phyloP scores from a whole-genome alignment of 2,329 filamentous ascomycete species.

The Tolypocladium paradoxum region DNA sequence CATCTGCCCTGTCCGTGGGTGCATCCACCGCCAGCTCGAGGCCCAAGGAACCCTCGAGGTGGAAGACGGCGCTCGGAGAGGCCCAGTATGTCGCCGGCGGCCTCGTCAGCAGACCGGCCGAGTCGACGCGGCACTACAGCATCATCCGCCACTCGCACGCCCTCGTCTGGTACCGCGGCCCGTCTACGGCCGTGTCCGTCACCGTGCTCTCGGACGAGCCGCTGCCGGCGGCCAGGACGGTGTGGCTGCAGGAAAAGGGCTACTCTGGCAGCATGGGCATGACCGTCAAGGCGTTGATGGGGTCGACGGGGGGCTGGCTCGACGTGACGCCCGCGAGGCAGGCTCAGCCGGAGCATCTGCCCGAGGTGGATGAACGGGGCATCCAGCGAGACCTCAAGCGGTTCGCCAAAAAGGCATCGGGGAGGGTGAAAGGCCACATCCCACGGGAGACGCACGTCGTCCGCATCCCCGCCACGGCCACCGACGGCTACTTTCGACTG shows the following conservation, averaged over 20 bases:
- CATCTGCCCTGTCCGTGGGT: conserved; percentile 15
- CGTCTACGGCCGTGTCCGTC: conserved; percentile 51
- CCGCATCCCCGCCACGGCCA: conserved; percentile 50
- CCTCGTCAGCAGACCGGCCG: conserved; percentile 49
- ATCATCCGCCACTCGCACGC: conserved; percentile 56
- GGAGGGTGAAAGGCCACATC: conserved; percentile 33
- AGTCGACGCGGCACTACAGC: conserved; percentile 55
- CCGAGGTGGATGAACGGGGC: conserved; percentile 47
- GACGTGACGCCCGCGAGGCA: conserved; percentile 52
- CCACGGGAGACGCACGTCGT: conserved; percentile 54
- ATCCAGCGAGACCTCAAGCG: conserved; percentile 58
- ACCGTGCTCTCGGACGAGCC: conserved; percentile 51
- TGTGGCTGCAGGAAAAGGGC: conserved; percentile 60
- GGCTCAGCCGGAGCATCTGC: conserved; percentile 36
- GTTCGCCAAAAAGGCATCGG: conserved; percentile 47
- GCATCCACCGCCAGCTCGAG: not conserved
- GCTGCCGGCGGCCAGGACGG: conserved; percentile 43
- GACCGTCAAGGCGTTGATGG: conserved; percentile 51
- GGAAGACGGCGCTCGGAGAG: conserved; percentile 43
- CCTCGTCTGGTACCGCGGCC: conserved; percentile 56
- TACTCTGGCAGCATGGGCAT: conserved; percentile 60
- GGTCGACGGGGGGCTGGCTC: conserved; percentile 50
- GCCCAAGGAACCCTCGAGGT: conserved; percentile 16
- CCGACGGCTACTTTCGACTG: conserved; percentile 59
- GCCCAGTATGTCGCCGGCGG: conserved; percentile 56